Evolutionary conservation across 495 filamentous ascomycete genomes (phyloP).

Genomic region (Articulospora tetracladia): DNA sequence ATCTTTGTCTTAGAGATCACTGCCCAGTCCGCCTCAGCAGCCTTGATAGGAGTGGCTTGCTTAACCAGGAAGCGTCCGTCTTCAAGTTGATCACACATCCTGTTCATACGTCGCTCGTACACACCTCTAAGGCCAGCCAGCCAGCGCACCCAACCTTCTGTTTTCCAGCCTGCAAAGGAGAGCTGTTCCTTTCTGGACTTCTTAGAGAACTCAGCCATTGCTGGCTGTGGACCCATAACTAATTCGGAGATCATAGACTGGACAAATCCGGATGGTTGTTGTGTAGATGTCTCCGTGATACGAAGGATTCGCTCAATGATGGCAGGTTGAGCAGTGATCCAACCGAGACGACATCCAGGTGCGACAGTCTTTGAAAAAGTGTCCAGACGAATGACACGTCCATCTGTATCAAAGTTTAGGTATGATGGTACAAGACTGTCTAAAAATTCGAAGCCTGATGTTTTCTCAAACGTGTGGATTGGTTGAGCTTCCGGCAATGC

Average conservation of each 20-base stretch:
- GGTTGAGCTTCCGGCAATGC: background rate
- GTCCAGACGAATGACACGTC: constrained; percentile 80
- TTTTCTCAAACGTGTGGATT: constrained; percentile 39
- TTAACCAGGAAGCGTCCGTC: constrained; percentile 57
- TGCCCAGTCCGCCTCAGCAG: constrained; percentile 51
- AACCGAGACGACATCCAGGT: constrained; percentile 76
- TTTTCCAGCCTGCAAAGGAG: constrained; percentile 61
- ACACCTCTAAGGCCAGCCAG: constrained; percentile 72
- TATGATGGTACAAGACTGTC: constrained; percentile 80
- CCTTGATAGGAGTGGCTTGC: constrained; percentile 34
- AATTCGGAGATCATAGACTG: constrained; percentile 76
- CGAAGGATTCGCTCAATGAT: constrained; percentile 69
- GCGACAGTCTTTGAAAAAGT: constrained; percentile 84
- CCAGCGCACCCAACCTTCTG: constrained; percentile 87
- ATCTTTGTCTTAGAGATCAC: constrained; percentile 66
- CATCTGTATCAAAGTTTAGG: constrained; percentile 69
- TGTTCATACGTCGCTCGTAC: constrained; percentile 79
- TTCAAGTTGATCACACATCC: constrained; percentile 69
- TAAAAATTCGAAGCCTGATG: constrained; percentile 72
- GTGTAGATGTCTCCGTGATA: constrained; percentile 71
- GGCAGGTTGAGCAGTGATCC: constrained; percentile 76
- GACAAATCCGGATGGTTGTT: constrained; percentile 84
- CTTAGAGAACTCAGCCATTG: constrained; percentile 27
- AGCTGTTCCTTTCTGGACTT: constrained; percentile 23
- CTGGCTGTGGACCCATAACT: constrained; percentile 62